Evolutionary conservation across 345 rosid genomes (phyloP), one percentile per base, ranked within the genome.

Genomic region (Bruguiera parviflora): DNA sequence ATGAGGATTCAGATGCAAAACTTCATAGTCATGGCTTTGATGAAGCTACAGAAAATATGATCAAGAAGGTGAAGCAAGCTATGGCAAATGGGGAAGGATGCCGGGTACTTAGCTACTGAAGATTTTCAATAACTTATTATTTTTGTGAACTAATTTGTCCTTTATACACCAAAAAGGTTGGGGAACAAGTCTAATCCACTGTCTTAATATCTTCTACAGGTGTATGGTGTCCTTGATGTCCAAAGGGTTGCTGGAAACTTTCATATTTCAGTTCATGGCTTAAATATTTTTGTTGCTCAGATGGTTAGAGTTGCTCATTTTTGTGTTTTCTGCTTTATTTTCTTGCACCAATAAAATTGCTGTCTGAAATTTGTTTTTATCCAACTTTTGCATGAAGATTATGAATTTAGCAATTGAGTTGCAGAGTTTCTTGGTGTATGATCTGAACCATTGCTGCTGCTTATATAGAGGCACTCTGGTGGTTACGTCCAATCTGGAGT

Each of bases 181-280:
- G 43, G 24, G 52, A 66, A 47, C 55, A 6, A 62, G 24, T 71
- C 73, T 76, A 49, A 77, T 70, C 19, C 39, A n/a, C 66, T 66
- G 39, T 47, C 43, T 58, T 43, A 37, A 61, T 20, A 24, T 52
- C 75, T 79, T 62, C 37, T 81, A 73, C 84, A 92, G 98, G 96
- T 96, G 61, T 90, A 88, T 74, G 99, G 99, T 61, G 84, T 85
- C 71, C 75, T 96, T 53, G 98, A 96, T 84, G 98, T 92, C 63
- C 99, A 96, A 84, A 84, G 98, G 59, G 99, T 96, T 74, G 97
- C 99, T 72, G 99, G 98, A 77, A 96, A 96, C 82, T 96, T 96
- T 80, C 99, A 96, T 76, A 82, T 96, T 53, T 96, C 99, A 71
- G 96, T 96, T 71, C 99, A 92, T 74, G 97, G 98, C 53, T 78